Conservation (phyloP, 129 eudicot species). For the Flaveria trinervia region DNA sequence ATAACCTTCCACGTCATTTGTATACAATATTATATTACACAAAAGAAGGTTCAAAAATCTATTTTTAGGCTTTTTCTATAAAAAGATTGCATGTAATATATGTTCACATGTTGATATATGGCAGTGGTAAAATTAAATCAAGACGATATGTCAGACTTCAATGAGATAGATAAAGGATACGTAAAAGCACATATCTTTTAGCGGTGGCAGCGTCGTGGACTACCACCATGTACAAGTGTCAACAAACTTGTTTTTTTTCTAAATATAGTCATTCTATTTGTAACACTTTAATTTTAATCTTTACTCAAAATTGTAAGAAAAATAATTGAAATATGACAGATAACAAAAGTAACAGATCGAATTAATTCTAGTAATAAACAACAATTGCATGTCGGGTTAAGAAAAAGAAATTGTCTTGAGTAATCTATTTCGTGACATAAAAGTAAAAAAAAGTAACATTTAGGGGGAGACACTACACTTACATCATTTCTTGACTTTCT, state of each 20-base stretch:
- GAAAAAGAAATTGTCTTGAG: conserved; percentile 30
- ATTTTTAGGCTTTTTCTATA: not conserved
- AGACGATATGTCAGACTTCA: conserved; percentile 24
- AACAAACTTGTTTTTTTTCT: conserved; percentile 9
- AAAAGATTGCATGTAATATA: not conserved
- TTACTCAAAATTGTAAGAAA: not conserved
- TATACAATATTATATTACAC: too few species aligned
- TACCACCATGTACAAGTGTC: conserved; percentile 25
- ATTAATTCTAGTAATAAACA: conserved; percentile 17
- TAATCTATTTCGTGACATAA: conserved; percentile 25
- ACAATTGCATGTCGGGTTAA: conserved; percentile 34
- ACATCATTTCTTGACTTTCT: conserved; percentile 23
- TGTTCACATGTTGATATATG: conserved; percentile 14
- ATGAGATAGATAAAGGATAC: conserved; percentile 19
- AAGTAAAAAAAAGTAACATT: conserved; percentile 35
- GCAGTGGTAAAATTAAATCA: conserved; percentile 19
- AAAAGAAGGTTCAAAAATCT: too few species aligned
- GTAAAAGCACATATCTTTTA: conserved; percentile 21
- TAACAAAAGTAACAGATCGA: conserved; percentile 24
- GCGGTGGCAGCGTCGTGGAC: conserved; percentile 29
- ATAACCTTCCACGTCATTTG: too few species aligned
- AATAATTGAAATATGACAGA: conserved; percentile 16
- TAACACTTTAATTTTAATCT: too few species aligned
- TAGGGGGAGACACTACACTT: conserved; percentile 26
- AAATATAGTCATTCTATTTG: not conserved